Evolutionary conservation across 176 grass and related monocot species (phyloP).

Genomic region (Bromus sterilis): DNA sequence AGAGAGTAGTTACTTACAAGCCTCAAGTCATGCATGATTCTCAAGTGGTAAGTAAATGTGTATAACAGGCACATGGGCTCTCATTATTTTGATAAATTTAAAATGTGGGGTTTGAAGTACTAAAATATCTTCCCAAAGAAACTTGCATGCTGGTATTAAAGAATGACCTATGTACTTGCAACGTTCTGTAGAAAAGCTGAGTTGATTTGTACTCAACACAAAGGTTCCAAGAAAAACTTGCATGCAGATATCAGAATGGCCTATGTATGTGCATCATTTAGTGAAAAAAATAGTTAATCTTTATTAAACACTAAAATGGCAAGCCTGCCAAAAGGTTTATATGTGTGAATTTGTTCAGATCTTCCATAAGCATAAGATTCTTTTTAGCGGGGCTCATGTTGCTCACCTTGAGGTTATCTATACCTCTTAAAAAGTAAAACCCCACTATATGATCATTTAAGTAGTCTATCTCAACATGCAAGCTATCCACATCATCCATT

Average conservation of each 20-base stretch:
- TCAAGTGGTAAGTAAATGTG: constrained; percentile 54
- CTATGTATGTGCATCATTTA: background rate
- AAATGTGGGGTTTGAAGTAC: background rate
- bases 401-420: background rate
- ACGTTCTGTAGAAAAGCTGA: background rate
- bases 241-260: background rate
- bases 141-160: background rate
- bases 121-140: background rate
- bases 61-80: background rate
- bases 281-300: background rate
- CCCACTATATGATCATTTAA: no score
- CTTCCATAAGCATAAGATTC: background rate
- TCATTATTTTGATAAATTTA: background rate
- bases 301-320: background rate
- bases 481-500: no score
- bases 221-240: background rate
- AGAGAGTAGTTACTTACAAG: constrained; percentile 82
- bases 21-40: constrained; percentile 66
- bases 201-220: background rate
- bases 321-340: background rate
- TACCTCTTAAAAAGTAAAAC: no score
- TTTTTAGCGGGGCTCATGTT: background rate
- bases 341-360: background rate
- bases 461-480: no score
- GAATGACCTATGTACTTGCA: background rate